These are phyloP conservation scores for Trapa incisa DNA, from an alignment of 345 rosid genomes.

Conservation along the genomic window DNA sequence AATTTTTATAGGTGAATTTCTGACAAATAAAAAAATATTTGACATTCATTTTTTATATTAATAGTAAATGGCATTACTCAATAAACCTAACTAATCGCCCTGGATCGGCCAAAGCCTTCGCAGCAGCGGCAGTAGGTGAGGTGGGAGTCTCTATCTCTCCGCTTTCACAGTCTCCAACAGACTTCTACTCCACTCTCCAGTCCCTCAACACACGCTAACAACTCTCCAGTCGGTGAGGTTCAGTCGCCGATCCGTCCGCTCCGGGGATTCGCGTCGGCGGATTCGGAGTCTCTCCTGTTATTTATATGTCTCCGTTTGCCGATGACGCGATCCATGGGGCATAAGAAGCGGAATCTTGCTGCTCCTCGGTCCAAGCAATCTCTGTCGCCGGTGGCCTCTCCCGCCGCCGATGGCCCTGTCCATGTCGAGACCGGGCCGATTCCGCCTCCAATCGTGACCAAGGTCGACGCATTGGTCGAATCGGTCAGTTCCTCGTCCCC, in stretches of 20 bases:
- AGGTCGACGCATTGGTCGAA: not conserved
- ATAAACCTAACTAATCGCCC: too few relatives aligned
- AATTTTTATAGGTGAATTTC: too few relatives aligned
- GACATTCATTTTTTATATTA: too few relatives aligned
- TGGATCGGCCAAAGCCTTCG: not conserved
- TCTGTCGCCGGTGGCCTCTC: conserved; percentile 15
- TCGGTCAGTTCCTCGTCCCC: conserved; percentile 20
- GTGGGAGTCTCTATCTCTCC: not conserved
- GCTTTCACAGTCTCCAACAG: not conserved
- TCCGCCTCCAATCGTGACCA: conserved; percentile 8
- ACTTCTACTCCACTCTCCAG: not conserved
- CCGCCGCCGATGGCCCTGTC: conserved; percentile 11
- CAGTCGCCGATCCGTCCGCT: not conserved
- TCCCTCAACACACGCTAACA: not conserved
- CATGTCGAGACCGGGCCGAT: conserved; percentile 6
- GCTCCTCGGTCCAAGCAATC: conserved; percentile 50
- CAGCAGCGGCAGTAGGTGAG: not conserved
- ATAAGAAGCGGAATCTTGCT: conserved; percentile 42
- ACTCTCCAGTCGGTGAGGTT: not conserved
- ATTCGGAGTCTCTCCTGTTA: not conserved
- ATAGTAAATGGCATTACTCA: too few relatives aligned
- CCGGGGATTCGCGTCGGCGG: not conserved
- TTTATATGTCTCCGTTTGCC: conserved; percentile 5
- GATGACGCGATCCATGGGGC: conserved; percentile 45
- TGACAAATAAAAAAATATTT: too few relatives aligned